Conservation (phyloP, 345 rosid species). For the Melastoma malabathricum region DNA sequence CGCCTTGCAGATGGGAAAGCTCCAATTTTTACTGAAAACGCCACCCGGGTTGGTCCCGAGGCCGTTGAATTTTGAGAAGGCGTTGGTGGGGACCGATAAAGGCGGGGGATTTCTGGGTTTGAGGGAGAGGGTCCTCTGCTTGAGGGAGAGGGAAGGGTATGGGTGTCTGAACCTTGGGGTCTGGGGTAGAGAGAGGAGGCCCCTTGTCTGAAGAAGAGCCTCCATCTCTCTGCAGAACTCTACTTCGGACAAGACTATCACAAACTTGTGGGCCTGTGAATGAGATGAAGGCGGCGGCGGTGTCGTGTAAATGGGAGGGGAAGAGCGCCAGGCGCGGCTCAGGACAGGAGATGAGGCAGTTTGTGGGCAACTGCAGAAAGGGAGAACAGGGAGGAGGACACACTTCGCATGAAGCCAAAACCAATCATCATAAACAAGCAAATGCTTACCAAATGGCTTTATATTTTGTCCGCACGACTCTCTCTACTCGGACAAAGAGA, state of each 20-base stretch:
- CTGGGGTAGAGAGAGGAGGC: slow-evolving; percentile 59
- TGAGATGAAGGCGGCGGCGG: slow-evolving; percentile 4
- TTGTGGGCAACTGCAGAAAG: too few relatives aligned
- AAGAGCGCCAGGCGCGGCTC: too few relatives aligned
- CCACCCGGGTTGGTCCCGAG: slow-evolving; percentile 33
- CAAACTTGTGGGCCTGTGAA: slow-evolving; percentile 11
- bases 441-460: too few relatives aligned
- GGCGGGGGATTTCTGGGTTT: slow-evolving; percentile 34
- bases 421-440: too few relatives aligned
- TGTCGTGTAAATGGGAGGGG: too few relatives aligned
- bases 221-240: slow-evolving; percentile 37
- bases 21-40: slow-evolving; percentile 27
- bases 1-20: slow-evolving; percentile 60
- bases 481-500: too few relatives aligned
- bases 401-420: too few relatives aligned
- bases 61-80: slow-evolving; percentile 19
- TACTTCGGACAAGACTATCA: slow-evolving; percentile 1
- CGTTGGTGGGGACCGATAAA: slow-evolving; percentile 46
- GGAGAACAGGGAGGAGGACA: too few relatives aligned
- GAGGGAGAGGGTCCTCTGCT: slow-evolving; percentile 51
- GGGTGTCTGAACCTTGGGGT: slow-evolving; percentile 35
- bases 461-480: too few relatives aligned
- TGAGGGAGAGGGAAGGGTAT: slow-evolving; percentile 54
- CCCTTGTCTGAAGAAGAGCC: slow-evolving; percentile 56
- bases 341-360: too few relatives aligned